Evolutionary conservation across 1,139 yeast species (phyloP), one percentile per base, ranked within the genome.

Genomic region (Yamadazyma friedrichii): DNA sequence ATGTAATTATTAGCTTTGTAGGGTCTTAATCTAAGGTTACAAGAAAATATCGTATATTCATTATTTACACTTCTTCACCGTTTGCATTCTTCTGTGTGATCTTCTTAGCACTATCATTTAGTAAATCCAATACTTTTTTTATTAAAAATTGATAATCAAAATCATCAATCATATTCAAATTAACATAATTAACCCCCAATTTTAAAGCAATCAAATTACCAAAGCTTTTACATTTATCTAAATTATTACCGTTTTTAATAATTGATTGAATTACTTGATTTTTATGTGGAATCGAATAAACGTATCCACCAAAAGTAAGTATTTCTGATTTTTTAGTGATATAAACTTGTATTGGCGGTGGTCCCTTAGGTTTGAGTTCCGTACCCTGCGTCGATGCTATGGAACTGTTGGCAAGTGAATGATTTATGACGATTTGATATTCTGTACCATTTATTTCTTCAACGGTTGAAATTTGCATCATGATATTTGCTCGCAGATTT

Each of bases 301-400:
- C 43, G 35, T 51, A 51, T 1, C 54, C 54, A 9, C 54, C 54
- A 24, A 49, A 49, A 9, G 15, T 16, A 1, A 43, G 38, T 8
- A 25, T 3, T 2, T 46, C 47, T 10, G 33, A 36, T 2, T 36
- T 37, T 12, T 34, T 39, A 15, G 41, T 37, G 4, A 51, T 36
- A 30, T 51, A 51, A 9, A 51, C 29, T 31, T 46, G 51, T 22
- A 51, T 31, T 3, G 54, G 54, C 8, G 50, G 36, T 9, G 42
- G 35, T 4, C 15, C 8, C 13, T 12, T 6, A 38, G 41, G 9
- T 35, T 40, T 29, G 16, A 33, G 2, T 6, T 26, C 12, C 4
- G 28, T 6, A 11, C 12, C 12, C 12, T 9, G 5, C 3, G 30
- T 27, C 3, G 30, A 4, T 27, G 6, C 15, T 4, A 4, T 3